These are phyloP conservation scores for Psilocybe cyanescens DNA, from an alignment of 768 basidiomycete genomes.

Conservation along the genomic window DNA sequence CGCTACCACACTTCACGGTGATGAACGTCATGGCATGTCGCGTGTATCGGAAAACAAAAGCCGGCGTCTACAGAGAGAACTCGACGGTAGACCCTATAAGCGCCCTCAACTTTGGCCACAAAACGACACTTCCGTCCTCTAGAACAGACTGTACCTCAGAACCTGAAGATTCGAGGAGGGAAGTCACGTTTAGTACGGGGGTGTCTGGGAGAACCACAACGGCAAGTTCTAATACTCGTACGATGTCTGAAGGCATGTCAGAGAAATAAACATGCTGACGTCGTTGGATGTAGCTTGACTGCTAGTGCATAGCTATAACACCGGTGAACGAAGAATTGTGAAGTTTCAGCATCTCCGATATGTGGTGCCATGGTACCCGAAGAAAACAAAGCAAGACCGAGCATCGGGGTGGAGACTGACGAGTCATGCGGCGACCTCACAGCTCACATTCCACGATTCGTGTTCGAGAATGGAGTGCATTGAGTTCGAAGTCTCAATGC, in stretches of 20 bases:
- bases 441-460: too few relatives aligned
- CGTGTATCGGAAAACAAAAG: slow-evolving; percentile 18
- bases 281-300: too few relatives aligned
- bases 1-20: slow-evolving; percentile 13
- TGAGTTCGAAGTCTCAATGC: too few relatives aligned
- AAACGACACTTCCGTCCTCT: neutral
- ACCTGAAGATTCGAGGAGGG: neutral
- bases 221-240: neutral
- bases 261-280: neutral
- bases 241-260: neutral
- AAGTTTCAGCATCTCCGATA: too few relatives aligned
- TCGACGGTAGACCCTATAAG: neutral
- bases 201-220: neutral
- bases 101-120: neutral
- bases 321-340: too few relatives aligned
- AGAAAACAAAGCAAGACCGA: too few relatives aligned
- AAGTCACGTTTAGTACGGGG: neutral
- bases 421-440: too few relatives aligned
- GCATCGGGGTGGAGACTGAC: too few relatives aligned
- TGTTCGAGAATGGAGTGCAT: too few relatives aligned
- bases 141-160: neutral
- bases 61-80: slow-evolving; percentile 12
- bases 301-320: too few relatives aligned
- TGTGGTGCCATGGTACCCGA: too few relatives aligned
- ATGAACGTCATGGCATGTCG: slow-evolving; percentile 23